Evolutionary conservation across 2,329 filamentous ascomycete species (phyloP).

Genomic region (Tolypocladium pustulatum): DNA sequence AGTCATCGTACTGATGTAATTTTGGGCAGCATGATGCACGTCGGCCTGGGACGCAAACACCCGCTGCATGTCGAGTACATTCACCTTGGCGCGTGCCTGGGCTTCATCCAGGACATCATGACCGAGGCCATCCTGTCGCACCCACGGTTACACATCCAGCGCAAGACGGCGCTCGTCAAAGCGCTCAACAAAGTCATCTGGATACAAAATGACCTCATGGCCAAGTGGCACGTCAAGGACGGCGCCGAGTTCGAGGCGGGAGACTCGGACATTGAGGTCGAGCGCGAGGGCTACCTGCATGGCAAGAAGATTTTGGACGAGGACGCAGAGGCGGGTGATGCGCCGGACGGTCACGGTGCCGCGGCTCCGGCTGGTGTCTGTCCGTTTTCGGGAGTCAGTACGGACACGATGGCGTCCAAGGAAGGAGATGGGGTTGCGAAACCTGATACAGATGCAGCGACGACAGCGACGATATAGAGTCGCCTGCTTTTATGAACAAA

Average conservation of each 20-base stretch:
- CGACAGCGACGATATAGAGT: neutral
- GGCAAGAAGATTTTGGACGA: slow-evolving; percentile 45
- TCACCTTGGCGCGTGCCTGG: slow-evolving; percentile 62
- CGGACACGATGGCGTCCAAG: neutral
- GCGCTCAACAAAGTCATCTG: slow-evolving; percentile 74
- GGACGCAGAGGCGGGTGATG: neutral
- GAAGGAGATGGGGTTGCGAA: neutral
- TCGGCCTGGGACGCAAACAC: slow-evolving; percentile 61
- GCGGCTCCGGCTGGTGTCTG: neutral
- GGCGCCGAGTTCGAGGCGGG: slow-evolving; percentile 47
- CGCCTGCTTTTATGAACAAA: too few relatives aligned
- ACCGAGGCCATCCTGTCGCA: slow-evolving; percentile 66
- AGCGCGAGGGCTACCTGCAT: slow-evolving; percentile 54
- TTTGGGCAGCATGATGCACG: slow-evolving; percentile 58
- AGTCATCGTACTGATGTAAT: neutral
- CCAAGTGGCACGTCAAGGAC: slow-evolving; percentile 69
- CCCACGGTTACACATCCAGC: slow-evolving; percentile 52
- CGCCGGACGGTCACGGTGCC: neutral
- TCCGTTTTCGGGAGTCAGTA: neutral
- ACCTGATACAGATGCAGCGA: neutral
- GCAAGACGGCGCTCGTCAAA: slow-evolving; percentile 64
- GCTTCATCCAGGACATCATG: slow-evolving; percentile 68
- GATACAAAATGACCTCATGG: slow-evolving; percentile 81
- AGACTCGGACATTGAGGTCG: slow-evolving; percentile 37
- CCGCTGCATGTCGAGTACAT: slow-evolving; percentile 73